Base-by-base conservation (phyloP, 192 early-diverging fungal species). In the Jimgerdemannia lactiflua region DNA sequence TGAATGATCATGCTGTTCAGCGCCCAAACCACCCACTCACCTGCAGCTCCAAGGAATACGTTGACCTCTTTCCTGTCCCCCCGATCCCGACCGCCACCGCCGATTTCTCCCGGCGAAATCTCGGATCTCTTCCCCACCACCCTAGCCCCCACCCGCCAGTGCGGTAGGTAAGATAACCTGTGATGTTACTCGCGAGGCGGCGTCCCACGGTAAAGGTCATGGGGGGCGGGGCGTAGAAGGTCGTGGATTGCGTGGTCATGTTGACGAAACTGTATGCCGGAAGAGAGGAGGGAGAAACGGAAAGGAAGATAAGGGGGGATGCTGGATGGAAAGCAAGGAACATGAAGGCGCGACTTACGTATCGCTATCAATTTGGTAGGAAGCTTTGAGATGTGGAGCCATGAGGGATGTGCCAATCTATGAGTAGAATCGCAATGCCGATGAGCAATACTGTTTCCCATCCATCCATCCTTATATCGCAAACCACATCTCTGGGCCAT, bases 81-180 rank as follows among this genome's bases (percentile, higher is more conserved):
- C 79, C 85, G 9, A 90, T 29, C 40, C 89, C 87, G 11, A 90
- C 70, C 3, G 86, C 78, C n/a, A 88, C 67, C 4, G 87, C 84
- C 18, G 89, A 90, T 63, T 81, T 84, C 18, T 80, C 80, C 69
- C 70, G 64, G 17, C 70, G 72, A 43, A 66, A 67, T 9, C 44
- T 59, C 4, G 43, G 44, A 70, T 75, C 74, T 42, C 59, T 41
- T 4, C 93, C 92, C 92, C 92, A 95, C 4, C 79, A 77, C 8
- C 89, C 89, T 49, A 95, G 79, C 4, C 80, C 74, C 86, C 89
- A 95, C 43, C 90, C 85, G 42, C 96, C 96, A 3, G 95, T 93
- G 70, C 88, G 88, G 65, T 90, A 93, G 4, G 91, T 92, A 70
- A 99, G 77, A 69, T 87, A 91, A 3, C 91, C 95, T 8, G 91